These are phyloP conservation scores for Podospora sp. DNA, from an alignment of 495 filamentous ascomycete species.

Conservation along the genomic window DNA sequence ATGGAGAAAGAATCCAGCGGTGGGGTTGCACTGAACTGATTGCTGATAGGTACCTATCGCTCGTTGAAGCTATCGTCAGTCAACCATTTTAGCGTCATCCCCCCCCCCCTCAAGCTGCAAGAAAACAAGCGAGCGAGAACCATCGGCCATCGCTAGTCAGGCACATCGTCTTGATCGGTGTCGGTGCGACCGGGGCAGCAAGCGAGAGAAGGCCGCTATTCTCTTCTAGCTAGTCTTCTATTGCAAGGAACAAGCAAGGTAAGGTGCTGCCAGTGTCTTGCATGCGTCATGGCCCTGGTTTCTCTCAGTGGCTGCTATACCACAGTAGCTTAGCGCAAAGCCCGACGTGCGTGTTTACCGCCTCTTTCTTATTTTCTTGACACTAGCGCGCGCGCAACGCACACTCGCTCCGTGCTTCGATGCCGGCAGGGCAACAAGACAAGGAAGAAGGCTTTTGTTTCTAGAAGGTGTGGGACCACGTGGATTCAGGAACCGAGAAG, in stretches of 20 bases:
- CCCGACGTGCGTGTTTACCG: neutral
- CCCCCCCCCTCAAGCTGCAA: neutral
- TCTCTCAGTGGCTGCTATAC: too few species aligned
- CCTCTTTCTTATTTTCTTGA: neutral
- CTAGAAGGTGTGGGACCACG: neutral
- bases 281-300: neutral
- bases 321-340: neutral
- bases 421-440: neutral
- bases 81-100: neutral
- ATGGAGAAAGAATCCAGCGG: too few species aligned
- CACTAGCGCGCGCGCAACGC: too few species aligned
- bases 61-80: neutral
- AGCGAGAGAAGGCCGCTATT: too few species aligned
- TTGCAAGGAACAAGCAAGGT: neutral
- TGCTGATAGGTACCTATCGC: neutral
- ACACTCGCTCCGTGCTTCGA: too few species aligned
- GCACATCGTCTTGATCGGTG: neutral
- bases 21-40: neutral
- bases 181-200: too few species aligned
- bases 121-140: too few species aligned
- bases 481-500: neutral
- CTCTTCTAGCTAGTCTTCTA: too few species aligned
- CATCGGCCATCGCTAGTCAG: neutral
- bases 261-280: neutral
- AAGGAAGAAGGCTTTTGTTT: neutral